Evolutionary conservation across 192 early-diverging fungal species (phyloP).

Genomic region (Coemansia sp.): DNA sequence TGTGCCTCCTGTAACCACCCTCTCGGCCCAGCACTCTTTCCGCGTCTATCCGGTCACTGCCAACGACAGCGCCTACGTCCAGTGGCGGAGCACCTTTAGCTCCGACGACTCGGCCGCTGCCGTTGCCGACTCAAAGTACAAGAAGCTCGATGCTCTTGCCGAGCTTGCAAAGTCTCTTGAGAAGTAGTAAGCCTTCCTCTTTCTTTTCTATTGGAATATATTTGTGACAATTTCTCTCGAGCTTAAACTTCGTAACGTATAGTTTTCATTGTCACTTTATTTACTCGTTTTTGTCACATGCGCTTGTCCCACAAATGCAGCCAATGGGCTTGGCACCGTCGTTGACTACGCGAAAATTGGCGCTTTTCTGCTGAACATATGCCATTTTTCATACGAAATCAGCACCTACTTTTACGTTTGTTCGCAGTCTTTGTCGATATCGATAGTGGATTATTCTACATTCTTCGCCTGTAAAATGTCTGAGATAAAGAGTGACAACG

Average conservation of each 20-base stretch:
- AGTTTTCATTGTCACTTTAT: not conserved
- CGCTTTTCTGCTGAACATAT: no score
- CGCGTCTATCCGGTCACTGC: slow-evolving; percentile 50
- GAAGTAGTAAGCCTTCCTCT: not conserved
- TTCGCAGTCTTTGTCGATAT: not conserved
- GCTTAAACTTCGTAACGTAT: no score
- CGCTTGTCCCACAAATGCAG: not conserved
- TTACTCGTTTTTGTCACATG: not conserved
- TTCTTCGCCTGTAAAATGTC: not conserved
- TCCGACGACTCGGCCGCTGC: slow-evolving; percentile 52
- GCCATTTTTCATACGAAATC: no score
- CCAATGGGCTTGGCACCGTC: not conserved
- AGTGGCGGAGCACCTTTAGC: slow-evolving; percentile 61
- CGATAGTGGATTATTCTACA: not conserved
- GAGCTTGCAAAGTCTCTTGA: slow-evolving; percentile 55
- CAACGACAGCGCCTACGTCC: slow-evolving; percentile 60
- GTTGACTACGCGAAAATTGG: not conserved
- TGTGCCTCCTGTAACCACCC: slow-evolving; percentile 52
- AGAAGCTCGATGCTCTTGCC: slow-evolving; percentile 59
- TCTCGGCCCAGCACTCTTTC: slow-evolving; percentile 60
- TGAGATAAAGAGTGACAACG: not conserved
- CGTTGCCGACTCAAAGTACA: slow-evolving; percentile 60
- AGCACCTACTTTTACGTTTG: no score
- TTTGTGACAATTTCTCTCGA: not conserved
- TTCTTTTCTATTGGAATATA: not conserved